These are phyloP conservation scores for Avena eriantha DNA, from an alignment of 176 grass and related monocot genomes.

Conservation along the genomic window DNA sequence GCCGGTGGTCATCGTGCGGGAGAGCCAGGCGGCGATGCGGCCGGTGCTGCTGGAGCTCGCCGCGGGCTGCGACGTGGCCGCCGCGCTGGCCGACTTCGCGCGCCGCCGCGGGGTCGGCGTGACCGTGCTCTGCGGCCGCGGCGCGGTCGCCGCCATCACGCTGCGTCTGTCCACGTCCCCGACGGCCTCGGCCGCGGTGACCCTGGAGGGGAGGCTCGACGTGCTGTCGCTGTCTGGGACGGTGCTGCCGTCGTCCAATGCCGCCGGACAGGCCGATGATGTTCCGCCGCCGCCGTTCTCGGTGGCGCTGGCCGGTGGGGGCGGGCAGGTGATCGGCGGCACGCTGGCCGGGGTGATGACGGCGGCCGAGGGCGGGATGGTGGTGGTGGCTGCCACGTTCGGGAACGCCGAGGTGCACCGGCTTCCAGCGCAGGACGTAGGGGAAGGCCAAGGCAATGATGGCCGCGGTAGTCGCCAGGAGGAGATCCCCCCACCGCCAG, in stretches of 20 bases:
- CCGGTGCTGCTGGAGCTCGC: constrained; percentile 74
- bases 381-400: constrained; percentile 79
- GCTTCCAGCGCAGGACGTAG: constrained; percentile 35
- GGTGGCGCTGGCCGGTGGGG: constrained; percentile 54
- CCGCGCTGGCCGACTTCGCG: constrained; percentile 58
- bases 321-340: constrained; percentile 89
- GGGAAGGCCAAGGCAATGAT: constrained; percentile 8
- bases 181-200: constrained; percentile 12
- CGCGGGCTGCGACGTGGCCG: constrained; percentile 62
- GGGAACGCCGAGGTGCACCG: constrained; percentile 64
- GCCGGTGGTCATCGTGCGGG: constrained; percentile 73
- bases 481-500: not conserved
- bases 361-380: constrained; percentile 50
- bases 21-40: constrained; percentile 66
- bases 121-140: constrained; percentile 78
- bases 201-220: constrained; percentile 74
- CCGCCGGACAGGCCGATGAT: not conserved
- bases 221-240: constrained; percentile 76
- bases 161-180: constrained; percentile 59
- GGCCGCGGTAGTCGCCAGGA: not conserved
- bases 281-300: constrained; percentile 47
- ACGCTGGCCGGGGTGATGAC: constrained; percentile 68
- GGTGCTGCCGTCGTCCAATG: constrained; percentile 27
- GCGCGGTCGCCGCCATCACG: constrained; percentile 54
- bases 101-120: constrained; percentile 60